phyloP scores from a whole-genome alignment of 352 stramenopile species.

The Stramenopiles sp. region DNA sequence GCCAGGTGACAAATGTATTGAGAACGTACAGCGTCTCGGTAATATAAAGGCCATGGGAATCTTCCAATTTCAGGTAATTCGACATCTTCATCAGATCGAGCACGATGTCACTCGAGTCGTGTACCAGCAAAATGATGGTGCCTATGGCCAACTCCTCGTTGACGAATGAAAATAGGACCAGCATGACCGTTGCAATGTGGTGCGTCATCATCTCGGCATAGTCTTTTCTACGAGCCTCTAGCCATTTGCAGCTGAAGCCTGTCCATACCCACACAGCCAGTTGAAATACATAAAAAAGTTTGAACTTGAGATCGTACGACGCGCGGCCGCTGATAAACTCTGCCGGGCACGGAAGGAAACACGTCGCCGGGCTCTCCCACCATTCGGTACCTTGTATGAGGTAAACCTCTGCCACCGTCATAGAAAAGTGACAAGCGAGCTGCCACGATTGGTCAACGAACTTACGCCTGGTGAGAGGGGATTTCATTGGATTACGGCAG shows the following conservation, averaged over 20 bases:
- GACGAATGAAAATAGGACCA: conserved; percentile 54
- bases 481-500: conserved; percentile 49
- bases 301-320: conserved; percentile 10
- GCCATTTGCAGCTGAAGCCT: conserved; percentile 59
- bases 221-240: conserved; percentile 61
- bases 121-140: conserved; percentile 50
- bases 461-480: conserved; percentile 56
- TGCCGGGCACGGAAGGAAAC: conserved; percentile 26
- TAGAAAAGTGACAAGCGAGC: conserved; percentile 48
- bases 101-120: conserved; percentile 61
- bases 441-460: conserved; percentile 66
- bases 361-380: conserved; percentile 54
- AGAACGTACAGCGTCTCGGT: conserved; percentile 26
- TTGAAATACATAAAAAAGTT: conserved; percentile 11
- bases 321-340: conserved; percentile 28
- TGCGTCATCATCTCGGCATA: conserved; percentile 69
- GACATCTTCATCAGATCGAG: conserved; percentile 63
- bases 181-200: conserved; percentile 54
- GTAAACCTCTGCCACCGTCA: conserved; percentile 54
- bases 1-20: conserved; percentile 38
- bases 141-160: conserved; percentile 53
- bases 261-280: conserved; percentile 66
- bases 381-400: conserved; percentile 51
- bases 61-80: conserved; percentile 65
- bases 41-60: conserved; percentile 37